Evolutionary conservation across 257 asterid species (phyloP), one percentile per base, ranked within the genome.

Genomic region (Solanum commersonii): DNA sequence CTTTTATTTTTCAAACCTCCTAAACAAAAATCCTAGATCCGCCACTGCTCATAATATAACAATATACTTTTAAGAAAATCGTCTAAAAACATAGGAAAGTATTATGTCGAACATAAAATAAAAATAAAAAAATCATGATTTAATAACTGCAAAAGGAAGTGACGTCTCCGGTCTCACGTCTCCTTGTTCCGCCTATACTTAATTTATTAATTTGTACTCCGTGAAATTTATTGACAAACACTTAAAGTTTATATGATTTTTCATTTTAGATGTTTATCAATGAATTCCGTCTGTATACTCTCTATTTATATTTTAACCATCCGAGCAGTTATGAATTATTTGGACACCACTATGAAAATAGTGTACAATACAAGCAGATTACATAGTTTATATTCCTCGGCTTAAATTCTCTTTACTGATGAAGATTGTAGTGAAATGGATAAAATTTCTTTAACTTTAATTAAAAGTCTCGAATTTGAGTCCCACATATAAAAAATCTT

Each of bases 1-100:
- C 3, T 4, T 46, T 46, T 13, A 46, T 46, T 46, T 46, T 46
- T 46, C 18, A 4, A 14, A 46, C 0, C 2, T 0, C 6, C 1
- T 14, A 0, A 46, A 46, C 5, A 15, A 46, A 13, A 46, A 46
- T 46, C 1, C 3, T 14, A 1, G 0, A 1, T 46, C 1, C 20
- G 1, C 3, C 7, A 13, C 18, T 40, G 1, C 44, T 40, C 44
- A 10, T 40, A 10, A 40, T 40, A 40, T 4, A 40, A 40, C 44
- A 40, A 10, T 40, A 40, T 40, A 40, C 44, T 40, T 40, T 40
- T 10, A 40, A 40, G 44, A 40, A 40, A 40, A 10, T 40, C 44
- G 13, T 40, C 49, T 42, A 42, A 11, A 42, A 42, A 42, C 15
- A 10, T 3, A 60, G 70, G 70, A 60, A 60, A 60, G 2, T 23